These are phyloP conservation scores for Rhododendron simsii DNA, from an alignment of 148 eudicot species.

Conservation along the genomic window DNA sequence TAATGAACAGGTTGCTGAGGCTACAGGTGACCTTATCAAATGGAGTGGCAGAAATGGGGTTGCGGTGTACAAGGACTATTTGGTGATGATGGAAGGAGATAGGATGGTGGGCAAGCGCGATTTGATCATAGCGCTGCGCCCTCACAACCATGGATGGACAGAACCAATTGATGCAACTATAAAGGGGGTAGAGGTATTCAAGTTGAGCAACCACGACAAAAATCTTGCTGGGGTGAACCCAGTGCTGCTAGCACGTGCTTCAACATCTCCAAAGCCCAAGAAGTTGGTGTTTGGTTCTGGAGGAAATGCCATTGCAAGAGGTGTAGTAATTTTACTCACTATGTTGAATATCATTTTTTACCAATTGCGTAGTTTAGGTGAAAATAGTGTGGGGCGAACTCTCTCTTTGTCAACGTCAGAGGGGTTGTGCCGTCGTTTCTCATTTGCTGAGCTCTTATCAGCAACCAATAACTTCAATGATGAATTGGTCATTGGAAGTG, in stretches of 20 bases:
- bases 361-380: constrained; percentile 8
- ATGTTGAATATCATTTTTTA: constrained; percentile 15
- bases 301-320: constrained; percentile 15
- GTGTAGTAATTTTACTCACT: not conserved
- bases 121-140: constrained; percentile 18
- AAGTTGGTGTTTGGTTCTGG: not conserved
- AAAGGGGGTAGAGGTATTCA: constrained; percentile 41
- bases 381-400: not conserved
- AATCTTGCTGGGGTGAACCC: constrained; percentile 39
- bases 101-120: constrained; percentile 6
- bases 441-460: constrained; percentile 21
- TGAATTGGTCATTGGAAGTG: constrained; percentile 19
- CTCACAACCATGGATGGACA: not conserved
- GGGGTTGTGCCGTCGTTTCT: constrained; percentile 17
- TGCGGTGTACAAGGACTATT: constrained; percentile 26
- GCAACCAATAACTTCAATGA: constrained; percentile 24
- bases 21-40: constrained; percentile 11
- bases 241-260: not conserved
- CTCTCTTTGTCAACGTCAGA: constrained; percentile 2
- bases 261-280: not conserved
- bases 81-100: constrained; percentile 16
- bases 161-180: constrained; percentile 17
- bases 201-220: constrained; percentile 32
- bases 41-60: constrained; percentile 1
- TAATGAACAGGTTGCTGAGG: constrained; percentile 17